These are phyloP conservation scores for Hirsutella rhossiliensis DNA, from an alignment of 2,329 filamentous ascomycete species.

Conservation along the genomic window DNA sequence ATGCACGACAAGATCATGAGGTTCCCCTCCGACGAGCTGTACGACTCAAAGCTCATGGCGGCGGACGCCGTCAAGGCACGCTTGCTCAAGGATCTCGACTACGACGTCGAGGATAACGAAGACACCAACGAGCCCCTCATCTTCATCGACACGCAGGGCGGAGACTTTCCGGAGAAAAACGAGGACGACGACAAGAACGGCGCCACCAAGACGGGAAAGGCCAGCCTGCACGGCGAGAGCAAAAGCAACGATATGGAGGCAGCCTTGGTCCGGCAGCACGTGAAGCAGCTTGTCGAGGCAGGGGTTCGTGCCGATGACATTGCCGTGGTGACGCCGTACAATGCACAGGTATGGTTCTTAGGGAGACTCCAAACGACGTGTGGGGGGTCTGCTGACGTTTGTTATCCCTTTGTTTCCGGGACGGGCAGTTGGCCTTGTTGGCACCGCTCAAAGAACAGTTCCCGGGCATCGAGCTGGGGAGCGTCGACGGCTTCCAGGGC, in stretches of 20 bases:
- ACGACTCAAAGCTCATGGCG: constrained; percentile 70
- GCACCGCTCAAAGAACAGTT: constrained; percentile 71
- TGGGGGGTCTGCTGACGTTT: neutral
- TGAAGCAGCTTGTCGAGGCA: constrained; percentile 60
- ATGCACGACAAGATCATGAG: constrained; percentile 97
- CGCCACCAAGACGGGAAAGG: constrained; percentile 29
- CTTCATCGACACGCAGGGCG: constrained; percentile 94
- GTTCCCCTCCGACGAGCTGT: constrained; percentile 82
- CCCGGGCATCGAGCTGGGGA: constrained; percentile 84
- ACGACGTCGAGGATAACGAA: constrained; percentile 67
- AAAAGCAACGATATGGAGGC: constrained; percentile 93
- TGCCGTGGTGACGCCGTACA: constrained; percentile 91
- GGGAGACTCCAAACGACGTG: neutral
- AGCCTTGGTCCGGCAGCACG: constrained; percentile 65
- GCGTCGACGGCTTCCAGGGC: constrained; percentile 93
- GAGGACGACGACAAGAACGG: constrained; percentile 54
- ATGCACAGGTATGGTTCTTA: constrained; percentile 55
- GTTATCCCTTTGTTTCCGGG: neutral
- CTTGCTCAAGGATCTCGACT: constrained; percentile 65
- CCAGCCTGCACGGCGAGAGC: constrained; percentile 43
- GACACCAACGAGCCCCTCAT: constrained; percentile 80
- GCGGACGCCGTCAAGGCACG: constrained; percentile 66
- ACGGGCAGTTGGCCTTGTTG: constrained; percentile 56
- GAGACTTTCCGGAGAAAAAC: constrained; percentile 73
- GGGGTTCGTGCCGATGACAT: constrained; percentile 77